These are phyloP conservation scores for Jackrogersella multiformis DNA, from an alignment of 495 filamentous ascomycete species.

Conservation along the genomic window DNA sequence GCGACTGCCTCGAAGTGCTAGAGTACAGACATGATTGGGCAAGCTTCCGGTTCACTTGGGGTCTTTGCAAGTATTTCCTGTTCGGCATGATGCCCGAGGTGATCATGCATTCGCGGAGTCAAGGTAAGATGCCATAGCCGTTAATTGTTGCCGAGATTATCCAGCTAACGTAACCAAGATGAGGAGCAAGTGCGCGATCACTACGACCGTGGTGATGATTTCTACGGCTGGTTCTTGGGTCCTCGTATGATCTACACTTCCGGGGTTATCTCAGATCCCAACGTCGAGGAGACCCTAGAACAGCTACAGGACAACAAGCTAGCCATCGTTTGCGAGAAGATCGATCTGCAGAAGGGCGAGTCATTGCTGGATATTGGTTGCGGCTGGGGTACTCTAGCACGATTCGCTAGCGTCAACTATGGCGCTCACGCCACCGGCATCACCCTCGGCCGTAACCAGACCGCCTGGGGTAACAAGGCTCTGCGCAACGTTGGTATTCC, in stretches of 20 bases:
- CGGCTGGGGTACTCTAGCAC: slow-evolving; percentile 86
- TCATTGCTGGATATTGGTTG: slow-evolving; percentile 83
- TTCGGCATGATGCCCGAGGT: slow-evolving; percentile 78
- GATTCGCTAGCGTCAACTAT: slow-evolving; percentile 80
- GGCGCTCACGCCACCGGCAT: slow-evolving; percentile 80
- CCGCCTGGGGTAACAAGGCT: slow-evolving; percentile 81
- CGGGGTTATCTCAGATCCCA: slow-evolving; percentile 79
- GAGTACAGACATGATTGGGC: slow-evolving; percentile 92
- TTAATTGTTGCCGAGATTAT: neutral
- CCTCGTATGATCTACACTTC: slow-evolving; percentile 93
- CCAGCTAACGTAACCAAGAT: slow-evolving; percentile 58
- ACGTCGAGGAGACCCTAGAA: slow-evolving; percentile 80
- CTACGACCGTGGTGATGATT: slow-evolving; percentile 89
- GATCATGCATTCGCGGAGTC: slow-evolving; percentile 79
- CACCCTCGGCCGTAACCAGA: slow-evolving; percentile 85
- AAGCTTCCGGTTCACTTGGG: slow-evolving; percentile 78
- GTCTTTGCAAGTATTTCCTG: slow-evolving; percentile 75
- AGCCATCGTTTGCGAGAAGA: slow-evolving; percentile 86
- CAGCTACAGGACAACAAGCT: slow-evolving; percentile 92
- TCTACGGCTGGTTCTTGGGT: slow-evolving; percentile 89
- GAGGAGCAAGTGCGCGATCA: slow-evolving; percentile 89
- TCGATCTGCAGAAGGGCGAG: slow-evolving; percentile 75
- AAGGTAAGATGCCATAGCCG: slow-evolving; percentile 59
- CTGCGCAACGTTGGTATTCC: slow-evolving; percentile 72
- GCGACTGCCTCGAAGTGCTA: slow-evolving; percentile 78